Percentiles rank a stretch among this genome's conserved stretches.
Conservation (phyloP, 1,284 basidiomycete species). For the Coniophora puteana region DNA sequence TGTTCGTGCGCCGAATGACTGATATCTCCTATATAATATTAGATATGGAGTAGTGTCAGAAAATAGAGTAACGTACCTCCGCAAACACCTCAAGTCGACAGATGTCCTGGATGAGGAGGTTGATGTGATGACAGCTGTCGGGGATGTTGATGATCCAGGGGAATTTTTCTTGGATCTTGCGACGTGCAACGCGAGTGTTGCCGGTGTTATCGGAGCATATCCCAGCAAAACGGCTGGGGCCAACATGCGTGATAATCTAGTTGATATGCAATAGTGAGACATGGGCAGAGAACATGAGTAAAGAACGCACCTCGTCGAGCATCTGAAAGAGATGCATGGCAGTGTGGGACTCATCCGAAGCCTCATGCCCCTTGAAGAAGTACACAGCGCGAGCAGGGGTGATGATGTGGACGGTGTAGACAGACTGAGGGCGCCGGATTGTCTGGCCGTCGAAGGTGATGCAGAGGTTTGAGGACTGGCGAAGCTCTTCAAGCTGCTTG, state of each 20-base stretch:
- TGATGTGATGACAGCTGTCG: slow-evolving; percentile 29
- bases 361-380: slow-evolving; percentile 27
- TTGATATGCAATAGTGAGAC: slow-evolving; percentile 12
- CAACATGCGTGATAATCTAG: slow-evolving; percentile 21
- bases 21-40: slow-evolving; percentile 13
- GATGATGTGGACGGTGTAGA: slow-evolving; percentile 28
- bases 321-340: slow-evolving; percentile 17
- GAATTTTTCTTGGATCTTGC: slow-evolving; percentile 14
- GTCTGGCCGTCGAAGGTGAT: slow-evolving; percentile 29
- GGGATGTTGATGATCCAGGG: slow-evolving; percentile 25
- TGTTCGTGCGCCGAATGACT: slow-evolving; percentile 15
- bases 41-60: not conserved
- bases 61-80: slow-evolving; percentile 10
- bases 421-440: slow-evolving; percentile 17
- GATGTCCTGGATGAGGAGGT: slow-evolving; percentile 28
- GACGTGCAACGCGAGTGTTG: slow-evolving; percentile 24
- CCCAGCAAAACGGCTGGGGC: slow-evolving; percentile 18
- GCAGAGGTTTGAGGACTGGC: slow-evolving; percentile 18
- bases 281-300: not conserved
- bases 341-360: slow-evolving; percentile 18
- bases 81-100: slow-evolving; percentile 21
- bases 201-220: slow-evolving; percentile 30
- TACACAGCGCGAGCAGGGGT: slow-evolving; percentile 18
- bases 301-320: not conserved
- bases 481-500: slow-evolving; percentile 12